Conservation (phyloP, 1,284 basidiomycete genomes). For the Abortiporus biennis region DNA sequence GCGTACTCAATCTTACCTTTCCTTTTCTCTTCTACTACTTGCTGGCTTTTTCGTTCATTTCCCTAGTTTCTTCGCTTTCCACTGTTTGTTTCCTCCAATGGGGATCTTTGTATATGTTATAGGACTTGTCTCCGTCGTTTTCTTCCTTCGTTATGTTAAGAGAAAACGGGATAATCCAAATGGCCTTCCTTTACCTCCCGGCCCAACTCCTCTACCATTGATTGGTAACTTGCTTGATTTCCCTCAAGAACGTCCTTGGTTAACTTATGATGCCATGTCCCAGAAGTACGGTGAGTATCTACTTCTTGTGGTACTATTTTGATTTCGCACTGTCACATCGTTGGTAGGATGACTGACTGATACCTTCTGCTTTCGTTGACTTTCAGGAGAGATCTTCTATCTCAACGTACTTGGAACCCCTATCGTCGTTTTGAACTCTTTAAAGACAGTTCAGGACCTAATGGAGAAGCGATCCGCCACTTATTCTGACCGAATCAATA, state of each 20-base stretch:
- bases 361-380: neutral
- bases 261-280: conserved; percentile 5
- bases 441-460: conserved; percentile 16
- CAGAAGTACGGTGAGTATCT: conserved; percentile 8
- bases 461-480: conserved; percentile 19
- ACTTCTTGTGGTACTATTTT: neutral
- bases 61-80: no score
- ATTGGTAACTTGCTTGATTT: conserved; percentile 10
- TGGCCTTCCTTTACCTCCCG: conserved; percentile 8
- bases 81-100: no score
- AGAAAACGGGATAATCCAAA: neutral
- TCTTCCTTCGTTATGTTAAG: no score
- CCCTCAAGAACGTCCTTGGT: conserved; percentile 5
- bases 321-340: neutral
- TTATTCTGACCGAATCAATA: conserved; percentile 21
- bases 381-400: conserved; percentile 21
- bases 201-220: conserved; percentile 7
- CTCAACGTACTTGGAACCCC: conserved; percentile 19
- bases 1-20: no score
- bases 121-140: no score
- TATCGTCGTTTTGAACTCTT: conserved; percentile 20
- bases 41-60: no score
- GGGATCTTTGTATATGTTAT: no score
- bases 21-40: no score
- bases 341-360: no score